Percentiles rank a stretch among this genome's conserved stretches.
Conservation (phyloP, 1,284 basidiomycete genomes). For the Austroboletus niveus region DNA sequence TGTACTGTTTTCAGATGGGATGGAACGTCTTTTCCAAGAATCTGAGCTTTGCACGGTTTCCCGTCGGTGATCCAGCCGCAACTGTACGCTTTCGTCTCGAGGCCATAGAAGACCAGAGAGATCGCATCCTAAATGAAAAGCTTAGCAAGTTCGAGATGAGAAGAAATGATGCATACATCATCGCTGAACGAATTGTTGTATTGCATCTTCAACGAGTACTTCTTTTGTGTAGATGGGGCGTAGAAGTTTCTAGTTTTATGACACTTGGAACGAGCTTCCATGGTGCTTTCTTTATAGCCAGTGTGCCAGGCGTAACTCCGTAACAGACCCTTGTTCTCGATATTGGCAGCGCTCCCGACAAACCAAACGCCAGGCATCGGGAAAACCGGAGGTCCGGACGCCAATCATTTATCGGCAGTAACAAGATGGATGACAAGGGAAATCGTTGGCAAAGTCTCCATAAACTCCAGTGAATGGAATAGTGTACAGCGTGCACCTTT, state of each 20-base stretch:
- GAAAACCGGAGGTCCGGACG: background rate
- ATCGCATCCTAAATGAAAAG: constrained; percentile 6
- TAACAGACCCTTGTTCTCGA: constrained; percentile 1
- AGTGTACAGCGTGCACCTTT: background rate
- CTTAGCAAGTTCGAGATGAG: background rate
- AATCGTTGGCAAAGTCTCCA: constrained; percentile 1
- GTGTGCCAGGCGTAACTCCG: background rate
- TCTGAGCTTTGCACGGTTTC: background rate
- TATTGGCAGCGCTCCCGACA: constrained; percentile 18
- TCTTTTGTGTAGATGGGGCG: background rate
- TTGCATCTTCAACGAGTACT: constrained; percentile 4
- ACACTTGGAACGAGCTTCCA: background rate
- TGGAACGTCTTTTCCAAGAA: constrained; percentile 17
- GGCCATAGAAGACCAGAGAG: constrained; percentile 12
- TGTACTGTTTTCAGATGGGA: constrained; percentile 20
- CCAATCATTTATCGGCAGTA: background rate
- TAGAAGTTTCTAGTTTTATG: background rate
- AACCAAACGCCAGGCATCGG: constrained; percentile 18
- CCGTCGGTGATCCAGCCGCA: constrained; percentile 17
- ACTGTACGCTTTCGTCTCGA: background rate
- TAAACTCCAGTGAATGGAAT: constrained; percentile 1
- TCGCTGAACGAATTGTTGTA: constrained; percentile 17
- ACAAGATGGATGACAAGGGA: background rate
- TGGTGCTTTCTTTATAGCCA: constrained; percentile 12
- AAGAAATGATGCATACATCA: constrained; percentile 7